A percentile compares a stretch with the other conserved stretches of the same genome.
Conservation (phyloP, 306 rosid genomes). For the Cucurbita moschata region DNA sequence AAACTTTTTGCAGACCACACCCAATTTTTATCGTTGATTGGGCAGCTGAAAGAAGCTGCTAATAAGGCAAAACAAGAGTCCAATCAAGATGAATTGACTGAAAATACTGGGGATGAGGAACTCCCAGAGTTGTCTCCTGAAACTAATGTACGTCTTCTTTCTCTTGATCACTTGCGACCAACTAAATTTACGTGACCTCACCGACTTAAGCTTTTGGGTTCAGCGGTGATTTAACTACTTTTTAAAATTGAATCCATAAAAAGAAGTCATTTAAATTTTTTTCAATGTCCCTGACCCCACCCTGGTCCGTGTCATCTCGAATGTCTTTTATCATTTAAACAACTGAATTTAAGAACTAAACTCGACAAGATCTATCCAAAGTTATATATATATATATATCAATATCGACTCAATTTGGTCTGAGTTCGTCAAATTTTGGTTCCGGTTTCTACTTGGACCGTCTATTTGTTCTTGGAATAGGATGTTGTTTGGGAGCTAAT, state of each 20-base stretch:
- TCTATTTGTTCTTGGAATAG: no score
- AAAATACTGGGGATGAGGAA: slow-evolving; percentile 23
- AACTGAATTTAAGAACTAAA: no score
- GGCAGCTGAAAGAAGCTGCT: slow-evolving; percentile 44
- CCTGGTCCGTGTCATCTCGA: no score
- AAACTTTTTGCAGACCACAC: slow-evolving; percentile 33
- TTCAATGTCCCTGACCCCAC: no score
- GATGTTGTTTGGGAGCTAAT: no score
- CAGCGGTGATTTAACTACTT: no score
- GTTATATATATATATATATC: background rate
- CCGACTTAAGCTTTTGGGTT: no score
- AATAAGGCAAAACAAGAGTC: slow-evolving; percentile 36
- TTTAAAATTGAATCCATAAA: no score
- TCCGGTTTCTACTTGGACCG: no score
- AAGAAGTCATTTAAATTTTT: no score
- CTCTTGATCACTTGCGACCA: slow-evolving; percentile 2
- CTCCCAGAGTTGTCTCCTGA: slow-evolving; percentile 19
- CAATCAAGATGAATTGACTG: slow-evolving; percentile 27
- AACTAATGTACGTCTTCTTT: slow-evolving; percentile 35
- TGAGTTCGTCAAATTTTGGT: background rate
- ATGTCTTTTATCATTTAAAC: no score
- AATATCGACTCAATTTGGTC: background rate
- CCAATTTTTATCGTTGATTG: slow-evolving; percentile 37
- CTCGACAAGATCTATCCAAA: background rate
- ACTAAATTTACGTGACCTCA: no score